These are phyloP conservation scores for Usnea hakonensis DNA, from an alignment of 495 filamentous ascomycete genomes.

Conservation along the genomic window DNA sequence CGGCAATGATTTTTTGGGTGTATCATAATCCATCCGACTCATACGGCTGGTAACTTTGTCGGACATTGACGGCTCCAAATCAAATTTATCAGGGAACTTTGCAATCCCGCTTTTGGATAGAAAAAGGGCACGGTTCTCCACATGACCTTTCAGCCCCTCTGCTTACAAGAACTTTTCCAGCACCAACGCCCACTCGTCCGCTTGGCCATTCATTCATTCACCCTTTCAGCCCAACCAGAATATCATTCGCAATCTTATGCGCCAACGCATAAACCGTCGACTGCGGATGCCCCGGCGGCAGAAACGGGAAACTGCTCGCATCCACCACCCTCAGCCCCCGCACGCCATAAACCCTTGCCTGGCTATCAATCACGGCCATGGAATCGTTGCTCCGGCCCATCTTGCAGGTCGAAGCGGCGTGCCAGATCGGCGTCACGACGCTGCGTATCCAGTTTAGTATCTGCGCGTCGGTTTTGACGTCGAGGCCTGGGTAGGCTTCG, in stretches of 20 bases:
- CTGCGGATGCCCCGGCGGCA: slow-evolving; percentile 40
- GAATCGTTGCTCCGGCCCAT: slow-evolving; percentile 36
- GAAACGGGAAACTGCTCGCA: slow-evolving; percentile 43
- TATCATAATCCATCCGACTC: too few species aligned
- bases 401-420: slow-evolving; percentile 39
- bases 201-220: too few species aligned
- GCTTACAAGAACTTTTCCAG: too few species aligned
- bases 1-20: too few species aligned
- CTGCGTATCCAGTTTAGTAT: slow-evolving; percentile 37
- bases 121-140: too few species aligned
- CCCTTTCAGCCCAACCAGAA: too few species aligned
- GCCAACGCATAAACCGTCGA: slow-evolving; percentile 33
- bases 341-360: slow-evolving; percentile 35
- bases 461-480: slow-evolving; percentile 38
- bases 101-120: too few species aligned
- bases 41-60: too few species aligned
- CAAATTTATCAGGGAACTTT: too few species aligned
- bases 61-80: too few species aligned
- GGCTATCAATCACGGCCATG: slow-evolving; percentile 38
- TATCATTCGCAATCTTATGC: slow-evolving; percentile 34
- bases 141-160: too few species aligned
- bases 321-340: slow-evolving; percentile 41
- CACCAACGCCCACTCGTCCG: too few species aligned
- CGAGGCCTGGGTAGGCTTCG: slow-evolving; percentile 38
- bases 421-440: slow-evolving; percentile 38